Evolutionary conservation across 1,284 basidiomycete genomes (phyloP).

Genomic region (Peniophora sp.): DNA sequence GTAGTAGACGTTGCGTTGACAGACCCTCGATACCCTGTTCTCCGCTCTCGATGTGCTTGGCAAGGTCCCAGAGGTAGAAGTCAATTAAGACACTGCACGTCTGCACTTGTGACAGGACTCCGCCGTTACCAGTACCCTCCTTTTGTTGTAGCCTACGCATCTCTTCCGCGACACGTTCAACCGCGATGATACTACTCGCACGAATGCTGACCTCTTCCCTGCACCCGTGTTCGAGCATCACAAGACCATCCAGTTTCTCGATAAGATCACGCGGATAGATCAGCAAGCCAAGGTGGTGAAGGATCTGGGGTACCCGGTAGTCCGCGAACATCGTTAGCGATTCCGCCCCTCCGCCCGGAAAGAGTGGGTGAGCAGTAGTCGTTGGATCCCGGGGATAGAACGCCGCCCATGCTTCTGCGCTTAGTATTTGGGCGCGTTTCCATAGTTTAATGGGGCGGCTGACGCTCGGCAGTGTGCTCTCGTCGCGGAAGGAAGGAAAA

Average conservation of each 20-base stretch:
- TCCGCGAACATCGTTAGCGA: conserved; percentile 80
- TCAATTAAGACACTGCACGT: conserved; percentile 76
- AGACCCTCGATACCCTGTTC: conserved; percentile 49
- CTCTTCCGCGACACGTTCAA: conserved; percentile 58
- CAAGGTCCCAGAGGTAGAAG: conserved; percentile 82
- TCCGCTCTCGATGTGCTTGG: conserved; percentile 63
- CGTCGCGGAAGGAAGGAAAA: conserved; percentile 74
- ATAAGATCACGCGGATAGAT: conserved; percentile 54
- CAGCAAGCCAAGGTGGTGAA: conserved; percentile 71
- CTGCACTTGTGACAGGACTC: conserved; percentile 20
- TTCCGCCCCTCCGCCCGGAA: conserved; percentile 52
- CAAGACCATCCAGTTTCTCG: conserved; percentile 34
- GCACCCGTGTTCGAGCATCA: conserved; percentile 43
- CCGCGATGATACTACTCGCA: conserved; percentile 66
- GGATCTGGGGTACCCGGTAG: conserved; percentile 79
- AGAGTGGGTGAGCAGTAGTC: conserved; percentile 51
- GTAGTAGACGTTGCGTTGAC: conserved; percentile 49
- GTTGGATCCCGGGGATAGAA: conserved; percentile 49
- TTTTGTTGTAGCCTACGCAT: conserved; percentile 26
- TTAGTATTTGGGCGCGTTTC: conserved; percentile 81
- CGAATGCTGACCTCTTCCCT: conserved; percentile 67
- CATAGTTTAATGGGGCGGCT: conserved; percentile 57
- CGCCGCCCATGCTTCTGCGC: conserved; percentile 80
- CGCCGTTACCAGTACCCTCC: conserved; percentile 11
- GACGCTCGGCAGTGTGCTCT: conserved; percentile 44